Conservation (phyloP, 1,284 basidiomycete genomes). For the Veloporphyrellus conicus region DNA sequence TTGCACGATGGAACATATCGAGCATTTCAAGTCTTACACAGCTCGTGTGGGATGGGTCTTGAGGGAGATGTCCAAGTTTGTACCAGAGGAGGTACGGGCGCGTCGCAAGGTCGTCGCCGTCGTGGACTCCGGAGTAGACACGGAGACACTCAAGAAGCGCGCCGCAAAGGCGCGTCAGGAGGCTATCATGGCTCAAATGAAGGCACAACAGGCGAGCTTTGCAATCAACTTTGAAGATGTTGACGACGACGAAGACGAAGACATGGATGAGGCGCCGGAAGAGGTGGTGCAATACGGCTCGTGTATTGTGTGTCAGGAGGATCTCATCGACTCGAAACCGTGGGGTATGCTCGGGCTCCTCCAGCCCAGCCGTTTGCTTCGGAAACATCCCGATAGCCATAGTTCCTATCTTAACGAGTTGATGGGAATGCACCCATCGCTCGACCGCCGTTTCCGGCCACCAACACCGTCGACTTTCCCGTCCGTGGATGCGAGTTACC, state of each 20-base stretch:
- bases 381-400: conserved; percentile 74
- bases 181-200: conserved; percentile 90
- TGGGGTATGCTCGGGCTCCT: conserved; percentile 90
- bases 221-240: conserved; percentile 69
- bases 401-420: conserved; percentile 71
- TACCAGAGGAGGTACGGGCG: conserved; percentile 52
- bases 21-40: conserved; percentile 68
- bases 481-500: conserved; percentile 45
- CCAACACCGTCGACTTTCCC: conserved; percentile 44
- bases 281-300: conserved; percentile 71
- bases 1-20: conserved; percentile 71
- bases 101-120: conserved; percentile 45
- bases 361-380: conserved; percentile 84
- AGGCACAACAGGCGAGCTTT: conserved; percentile 84
- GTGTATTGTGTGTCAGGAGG: conserved; percentile 98
- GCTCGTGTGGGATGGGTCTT: conserved; percentile 75
- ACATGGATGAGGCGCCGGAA: conserved; percentile 45
- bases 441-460: conserved; percentile 52
- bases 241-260: conserved; percentile 53
- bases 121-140: conserved; percentile 42
- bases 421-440: conserved; percentile 57
- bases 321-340: conserved; percentile 66
- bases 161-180: conserved; percentile 84
- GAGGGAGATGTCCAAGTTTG: conserved; percentile 50
- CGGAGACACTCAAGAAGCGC: conserved; percentile 67